Conservation (phyloP, 441 rosid genomes). For the Croton setiger region DNA sequence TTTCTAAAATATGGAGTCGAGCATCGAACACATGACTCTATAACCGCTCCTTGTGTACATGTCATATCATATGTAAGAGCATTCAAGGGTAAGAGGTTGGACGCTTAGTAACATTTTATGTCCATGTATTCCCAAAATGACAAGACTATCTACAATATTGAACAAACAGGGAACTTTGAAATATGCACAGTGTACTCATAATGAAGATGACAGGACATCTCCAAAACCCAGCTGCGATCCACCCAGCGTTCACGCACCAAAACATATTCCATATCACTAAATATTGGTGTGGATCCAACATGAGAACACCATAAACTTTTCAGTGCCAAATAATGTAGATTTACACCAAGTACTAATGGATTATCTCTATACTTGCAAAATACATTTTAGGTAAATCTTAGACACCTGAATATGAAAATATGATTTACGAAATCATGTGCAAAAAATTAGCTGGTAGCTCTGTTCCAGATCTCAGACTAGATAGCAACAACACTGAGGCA, state of each 20-base stretch:
- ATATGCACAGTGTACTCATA: neutral
- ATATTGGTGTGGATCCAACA: too few species aligned
- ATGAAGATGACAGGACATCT: slow-evolving; percentile 6
- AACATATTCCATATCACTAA: neutral
- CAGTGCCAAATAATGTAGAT: neutral
- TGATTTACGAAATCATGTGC: too few species aligned
- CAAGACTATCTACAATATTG: neutral
- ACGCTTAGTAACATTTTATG: neutral
- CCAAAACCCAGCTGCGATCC: neutral
- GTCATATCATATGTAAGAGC: neutral
- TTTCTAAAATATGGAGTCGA: neutral
- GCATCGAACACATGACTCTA: neutral
- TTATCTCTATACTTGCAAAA: neutral
- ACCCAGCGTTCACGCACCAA: neutral
- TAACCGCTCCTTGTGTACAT: neutral
- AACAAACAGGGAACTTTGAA: slow-evolving; percentile 4
- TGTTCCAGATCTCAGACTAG: neutral
- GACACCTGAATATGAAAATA: too few species aligned
- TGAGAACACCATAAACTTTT: neutral
- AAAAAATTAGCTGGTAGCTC: neutral
- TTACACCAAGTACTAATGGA: too few species aligned
- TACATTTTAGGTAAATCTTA: neutral
- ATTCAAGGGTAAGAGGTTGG: neutral
- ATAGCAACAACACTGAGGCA: neutral
- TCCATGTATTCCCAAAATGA: neutral